A percentile compares a stretch with the other conserved stretches of the same genome.
Evolutionary conservation across 257 asterid species (phyloP).

Genomic region (Salvia splendens): DNA sequence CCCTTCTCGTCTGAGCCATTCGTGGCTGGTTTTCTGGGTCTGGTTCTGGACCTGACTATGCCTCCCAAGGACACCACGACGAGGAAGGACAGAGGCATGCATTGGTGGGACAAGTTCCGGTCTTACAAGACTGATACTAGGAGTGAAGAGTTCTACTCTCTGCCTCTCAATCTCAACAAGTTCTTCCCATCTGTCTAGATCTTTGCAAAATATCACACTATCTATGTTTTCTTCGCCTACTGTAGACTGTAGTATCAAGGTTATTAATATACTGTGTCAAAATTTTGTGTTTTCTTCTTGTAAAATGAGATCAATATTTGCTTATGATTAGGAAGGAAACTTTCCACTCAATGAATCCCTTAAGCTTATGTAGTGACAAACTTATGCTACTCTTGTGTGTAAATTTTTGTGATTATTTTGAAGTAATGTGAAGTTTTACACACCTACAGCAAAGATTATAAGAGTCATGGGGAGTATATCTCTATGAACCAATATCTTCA

Average conservation of each 20-base stretch:
- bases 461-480: too few relatives aligned
- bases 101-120: constrained; percentile 88
- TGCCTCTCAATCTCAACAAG: constrained; percentile 90
- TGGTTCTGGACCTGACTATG: constrained; percentile 64
- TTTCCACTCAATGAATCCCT: neutral
- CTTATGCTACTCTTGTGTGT: neutral
- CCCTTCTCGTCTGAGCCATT: constrained; percentile 86
- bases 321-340: neutral
- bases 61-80: constrained; percentile 60
- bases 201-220: neutral
- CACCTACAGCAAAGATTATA: too few relatives aligned
- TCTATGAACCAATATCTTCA: too few relatives aligned
- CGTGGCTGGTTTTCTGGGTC: constrained; percentile 69
- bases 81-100: constrained; percentile 87
- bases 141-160: constrained; percentile 82
- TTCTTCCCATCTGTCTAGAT: constrained; percentile 82
- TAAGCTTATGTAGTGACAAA: neutral
- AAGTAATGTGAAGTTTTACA: too few relatives aligned
- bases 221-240: neutral
- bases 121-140: constrained; percentile 78
- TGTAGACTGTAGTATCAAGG: neutral
- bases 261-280: neutral
- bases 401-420: too few relatives aligned
- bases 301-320: neutral
- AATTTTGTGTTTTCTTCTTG: neutral